phyloP scores from a whole-genome alignment of 2,329 filamentous ascomycete species.

The Aspergillus tubingensis region DNA sequence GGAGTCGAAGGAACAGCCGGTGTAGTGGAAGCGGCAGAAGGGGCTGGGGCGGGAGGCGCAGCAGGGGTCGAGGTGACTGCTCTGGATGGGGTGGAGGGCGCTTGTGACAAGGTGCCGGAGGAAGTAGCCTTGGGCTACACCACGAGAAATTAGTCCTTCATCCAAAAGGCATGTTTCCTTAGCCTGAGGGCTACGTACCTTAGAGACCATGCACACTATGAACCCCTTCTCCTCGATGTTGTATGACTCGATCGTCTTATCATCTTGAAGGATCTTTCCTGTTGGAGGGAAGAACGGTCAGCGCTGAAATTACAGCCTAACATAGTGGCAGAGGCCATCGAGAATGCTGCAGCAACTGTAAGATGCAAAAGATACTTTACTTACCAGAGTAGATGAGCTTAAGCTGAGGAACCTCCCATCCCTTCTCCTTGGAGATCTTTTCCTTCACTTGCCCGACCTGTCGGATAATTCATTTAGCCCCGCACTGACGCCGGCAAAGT shows the following conservation, averaged over 20 bases:
- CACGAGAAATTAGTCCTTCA: constrained; percentile 24
- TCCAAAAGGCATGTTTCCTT: not conserved
- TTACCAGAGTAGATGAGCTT: constrained; percentile 98
- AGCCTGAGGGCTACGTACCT: constrained; percentile 60
- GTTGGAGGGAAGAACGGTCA: constrained; percentile 21
- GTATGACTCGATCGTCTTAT: constrained; percentile 93
- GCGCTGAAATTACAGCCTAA: not conserved
- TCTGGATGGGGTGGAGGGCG: constrained; percentile 43
- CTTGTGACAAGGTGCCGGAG: constrained; percentile 35
- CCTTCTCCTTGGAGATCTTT: constrained; percentile 88
- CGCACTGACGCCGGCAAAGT: constrained; percentile 29
- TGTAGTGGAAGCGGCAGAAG: constrained; percentile 46
- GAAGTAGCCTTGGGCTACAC: constrained; percentile 68
- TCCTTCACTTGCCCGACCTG: constrained; percentile 90
- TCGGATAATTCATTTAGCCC: constrained; percentile 35
- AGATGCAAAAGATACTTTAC: constrained; percentile 30
- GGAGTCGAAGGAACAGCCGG: constrained; percentile 51
- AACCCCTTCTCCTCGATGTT: constrained; percentile 99
- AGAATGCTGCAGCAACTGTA: not conserved
- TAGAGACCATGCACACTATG: constrained; percentile 97
- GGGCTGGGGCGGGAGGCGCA: constrained; percentile 54
- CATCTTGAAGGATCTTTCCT: constrained; percentile 99
- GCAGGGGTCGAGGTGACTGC: constrained; percentile 46
- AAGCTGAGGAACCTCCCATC: constrained; percentile 85
- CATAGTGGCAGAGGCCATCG: constrained; percentile 1